phyloP scores from a whole-genome alignment of 2,329 filamentous ascomycete species.

The Lasiodiplodia sp. region DNA sequence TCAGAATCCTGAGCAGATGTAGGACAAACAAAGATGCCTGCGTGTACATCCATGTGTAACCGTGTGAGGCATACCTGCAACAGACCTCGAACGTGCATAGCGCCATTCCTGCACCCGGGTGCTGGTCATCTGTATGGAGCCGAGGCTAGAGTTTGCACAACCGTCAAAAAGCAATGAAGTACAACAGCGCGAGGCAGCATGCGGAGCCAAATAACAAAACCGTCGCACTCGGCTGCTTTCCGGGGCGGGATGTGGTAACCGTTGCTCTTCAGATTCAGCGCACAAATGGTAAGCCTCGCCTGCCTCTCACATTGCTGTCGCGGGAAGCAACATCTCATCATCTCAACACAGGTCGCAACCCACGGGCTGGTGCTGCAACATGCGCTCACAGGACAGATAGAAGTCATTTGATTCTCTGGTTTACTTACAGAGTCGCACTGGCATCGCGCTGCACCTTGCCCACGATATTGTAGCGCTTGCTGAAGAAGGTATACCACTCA shows the following conservation, averaged over 20 bases:
- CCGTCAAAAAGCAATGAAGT: constrained; percentile 17
- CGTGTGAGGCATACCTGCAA: neutral
- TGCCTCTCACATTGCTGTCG: constrained; percentile 1
- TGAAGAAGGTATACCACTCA: constrained; percentile 97
- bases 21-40: neutral
- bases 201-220: constrained; percentile 2
- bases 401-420: constrained; percentile 1
- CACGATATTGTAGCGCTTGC: constrained; percentile 93
- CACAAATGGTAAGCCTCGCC: constrained; percentile 11
- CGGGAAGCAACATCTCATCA: neutral
- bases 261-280: constrained; percentile 8
- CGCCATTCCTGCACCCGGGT: neutral
- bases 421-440: constrained; percentile 32
- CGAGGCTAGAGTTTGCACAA: neutral
- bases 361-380: constrained; percentile 4
- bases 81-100: neutral
- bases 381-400: neutral
- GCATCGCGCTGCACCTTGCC: constrained; percentile 53
- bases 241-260: neutral
- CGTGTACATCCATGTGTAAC: neutral
- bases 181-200: constrained; percentile 17
- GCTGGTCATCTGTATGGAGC: neutral
- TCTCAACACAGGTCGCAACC: constrained; percentile 7
- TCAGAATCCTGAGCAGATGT: neutral
- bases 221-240: neutral